Evolutionary conservation across 495 filamentous ascomycete species (phyloP), one percentile per base, ranked within the genome.

Genomic region (Astrocystis sublimbata): DNA sequence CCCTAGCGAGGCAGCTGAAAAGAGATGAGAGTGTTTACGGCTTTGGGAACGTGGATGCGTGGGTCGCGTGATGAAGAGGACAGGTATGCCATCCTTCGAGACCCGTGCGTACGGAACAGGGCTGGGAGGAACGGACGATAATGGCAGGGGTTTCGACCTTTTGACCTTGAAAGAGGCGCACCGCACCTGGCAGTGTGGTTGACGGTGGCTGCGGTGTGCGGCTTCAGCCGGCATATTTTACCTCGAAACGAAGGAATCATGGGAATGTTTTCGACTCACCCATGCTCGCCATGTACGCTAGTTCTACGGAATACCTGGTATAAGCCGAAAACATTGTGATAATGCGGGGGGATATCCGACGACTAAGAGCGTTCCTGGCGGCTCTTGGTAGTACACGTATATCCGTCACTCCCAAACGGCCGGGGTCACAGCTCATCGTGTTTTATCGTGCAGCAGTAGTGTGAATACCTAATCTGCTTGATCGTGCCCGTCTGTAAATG

Each of bases 71-170:
- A 58, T 58, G 56, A 33, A n/a, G 35, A 6, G 26, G 49, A 33
- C 41, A 47, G 42, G 56, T 21, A 58, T 58, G 41, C 41, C 2
- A 60, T 43, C 58, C 58, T 38, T 35, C 47, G 58, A 36, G 46
- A 51, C 58, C 58, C 35, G 58, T 52, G 46, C n/a, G 46, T 21
- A 28, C 47, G 46, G 58, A 30, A 52, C 46, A 21, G 58, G 58
- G 35, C 42, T 47, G 57, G 40, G 41, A 40, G 38, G 33, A 21
- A 60, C 41, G 31, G 30, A 6, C 13, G 5, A 21, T 43, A 31
- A 36, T 26, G 45, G 33, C 17, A 15, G 21, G n/a, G n/a, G n/a
- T n/a, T n/a, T n/a, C n/a, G n/a, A n/a, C n/a, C n/a, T n/a, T n/a
- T n/a, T n/a, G n/a, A n/a, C n/a, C n/a, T n/a, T n/a, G 13, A 49